Percentiles rank a stretch among this genome's conserved stretches.
phyloP scores from a whole-genome alignment of 1,139 yeast genomes.

The Candida albicans region DNA sequence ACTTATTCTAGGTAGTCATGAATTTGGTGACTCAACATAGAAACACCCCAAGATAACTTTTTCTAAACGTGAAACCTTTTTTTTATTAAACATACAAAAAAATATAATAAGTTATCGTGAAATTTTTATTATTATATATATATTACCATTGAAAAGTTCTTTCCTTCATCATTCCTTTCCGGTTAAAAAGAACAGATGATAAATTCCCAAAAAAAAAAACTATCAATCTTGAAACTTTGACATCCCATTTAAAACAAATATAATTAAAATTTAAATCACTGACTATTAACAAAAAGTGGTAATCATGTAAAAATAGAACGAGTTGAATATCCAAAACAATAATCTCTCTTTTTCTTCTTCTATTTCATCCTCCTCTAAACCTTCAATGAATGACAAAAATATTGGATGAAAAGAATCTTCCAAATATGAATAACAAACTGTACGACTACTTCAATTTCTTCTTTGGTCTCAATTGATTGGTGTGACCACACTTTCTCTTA shows the following conservation, averaged over 20 bases:
- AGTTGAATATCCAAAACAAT: background rate
- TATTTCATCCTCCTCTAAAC: slow-evolving; percentile 1
- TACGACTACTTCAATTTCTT: slow-evolving; percentile 90
- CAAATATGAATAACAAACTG: background rate
- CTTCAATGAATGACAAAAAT: slow-evolving; percentile 5
- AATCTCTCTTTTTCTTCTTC: background rate
- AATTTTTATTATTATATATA: background rate
- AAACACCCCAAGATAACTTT: no score
- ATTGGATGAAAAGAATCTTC: slow-evolving; percentile 3
- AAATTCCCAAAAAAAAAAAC: background rate
- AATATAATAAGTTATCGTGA: slow-evolving; percentile 1
- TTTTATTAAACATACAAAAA: slow-evolving; percentile 5
- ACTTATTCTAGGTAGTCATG: no score
- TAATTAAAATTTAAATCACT: background rate
- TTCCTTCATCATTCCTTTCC: background rate
- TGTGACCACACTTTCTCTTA: slow-evolving; percentile 99
- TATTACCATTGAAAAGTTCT: slow-evolving; percentile 2
- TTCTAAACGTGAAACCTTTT: slow-evolving; percentile 1
- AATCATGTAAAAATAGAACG: no score
- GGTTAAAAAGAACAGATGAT: no score
- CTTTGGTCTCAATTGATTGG: slow-evolving; percentile 99
- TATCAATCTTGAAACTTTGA: background rate
- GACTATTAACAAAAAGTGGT: background rate
- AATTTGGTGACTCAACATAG: no score
- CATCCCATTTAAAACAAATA: background rate